phyloP scores from a whole-genome alignment of 2,329 filamentous ascomycete species.

The Allantophomopsis cytisporea region DNA sequence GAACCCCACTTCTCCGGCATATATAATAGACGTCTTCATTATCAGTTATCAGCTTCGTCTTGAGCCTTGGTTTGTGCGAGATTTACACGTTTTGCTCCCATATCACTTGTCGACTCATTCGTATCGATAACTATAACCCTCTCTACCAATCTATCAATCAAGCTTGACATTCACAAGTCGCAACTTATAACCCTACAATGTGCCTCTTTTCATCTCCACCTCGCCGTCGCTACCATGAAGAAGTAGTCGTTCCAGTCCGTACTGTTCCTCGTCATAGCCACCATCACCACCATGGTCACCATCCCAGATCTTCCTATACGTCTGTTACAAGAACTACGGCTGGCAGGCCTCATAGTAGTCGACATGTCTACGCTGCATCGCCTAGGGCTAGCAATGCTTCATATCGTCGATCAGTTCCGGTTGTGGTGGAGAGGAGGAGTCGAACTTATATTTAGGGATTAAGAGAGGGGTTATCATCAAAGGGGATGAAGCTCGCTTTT shows the following conservation, averaged over 20 bases:
- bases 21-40: no score
- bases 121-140: no score
- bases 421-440: slow-evolving; percentile 11
- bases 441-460: background rate
- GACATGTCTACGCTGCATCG: slow-evolving; percentile 4
- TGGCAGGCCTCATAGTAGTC: slow-evolving; percentile 5
- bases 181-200: background rate
- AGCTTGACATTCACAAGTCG: no score
- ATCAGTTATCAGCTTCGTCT: no score
- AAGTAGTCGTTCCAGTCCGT: slow-evolving; percentile 13
- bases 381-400: slow-evolving; percentile 13
- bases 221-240: slow-evolving; percentile 12
- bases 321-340: slow-evolving; percentile 11
- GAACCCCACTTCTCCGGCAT: no score
- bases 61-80: no score
- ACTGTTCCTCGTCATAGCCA: slow-evolving; percentile 12
- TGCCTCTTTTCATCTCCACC: slow-evolving; percentile 7
- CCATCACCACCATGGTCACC: slow-evolving; percentile 6
- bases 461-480: background rate
- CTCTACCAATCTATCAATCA: no score
- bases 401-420: slow-evolving; percentile 10
- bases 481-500: no score
- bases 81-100: no score
- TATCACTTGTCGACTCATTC: no score
- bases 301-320: slow-evolving; percentile 10